A percentile compares a stretch with the other conserved stretches of the same genome.
phyloP scores from a whole-genome alignment of 73 alveolate genomes.

The Paramecium sonneborni region DNA sequence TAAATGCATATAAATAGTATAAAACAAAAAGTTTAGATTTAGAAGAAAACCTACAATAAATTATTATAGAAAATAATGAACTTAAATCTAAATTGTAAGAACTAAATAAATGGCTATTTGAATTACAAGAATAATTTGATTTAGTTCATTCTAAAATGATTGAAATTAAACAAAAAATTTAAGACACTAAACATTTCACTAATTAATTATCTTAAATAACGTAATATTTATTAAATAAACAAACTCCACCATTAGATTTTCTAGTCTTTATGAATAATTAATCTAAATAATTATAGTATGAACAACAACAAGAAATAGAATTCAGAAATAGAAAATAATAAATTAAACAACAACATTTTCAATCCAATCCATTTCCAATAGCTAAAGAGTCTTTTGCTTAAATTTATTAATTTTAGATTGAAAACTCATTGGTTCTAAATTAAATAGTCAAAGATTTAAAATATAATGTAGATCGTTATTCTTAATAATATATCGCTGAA shows the following conservation, averaged over 20 bases:
- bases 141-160: background rate
- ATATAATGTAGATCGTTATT: background rate
- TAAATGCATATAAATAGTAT: background rate
- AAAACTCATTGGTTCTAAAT: background rate
- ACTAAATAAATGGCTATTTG: background rate
- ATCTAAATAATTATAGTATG: background rate
- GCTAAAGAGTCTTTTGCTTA: background rate
- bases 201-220: background rate
- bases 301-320: background rate
- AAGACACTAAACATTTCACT: background rate
- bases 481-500: slow-evolving; percentile 20
- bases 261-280: slow-evolving; percentile 32
- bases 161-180: background rate
- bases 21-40: background rate
- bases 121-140: background rate
- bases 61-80: slow-evolving; percentile 4
- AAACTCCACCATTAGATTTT: slow-evolving; percentile 30
- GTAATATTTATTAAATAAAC: background rate
- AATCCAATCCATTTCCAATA: background rate
- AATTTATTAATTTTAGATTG: background rate
- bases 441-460: slow-evolving; percentile 11
- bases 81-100: background rate
- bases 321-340: background rate
- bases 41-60: background rate
- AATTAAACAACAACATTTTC: background rate